A percentile compares a stretch with the other conserved stretches of the same genome.
Conservation (phyloP, 345 rosid species). For the Fremontodendron californicum region DNA sequence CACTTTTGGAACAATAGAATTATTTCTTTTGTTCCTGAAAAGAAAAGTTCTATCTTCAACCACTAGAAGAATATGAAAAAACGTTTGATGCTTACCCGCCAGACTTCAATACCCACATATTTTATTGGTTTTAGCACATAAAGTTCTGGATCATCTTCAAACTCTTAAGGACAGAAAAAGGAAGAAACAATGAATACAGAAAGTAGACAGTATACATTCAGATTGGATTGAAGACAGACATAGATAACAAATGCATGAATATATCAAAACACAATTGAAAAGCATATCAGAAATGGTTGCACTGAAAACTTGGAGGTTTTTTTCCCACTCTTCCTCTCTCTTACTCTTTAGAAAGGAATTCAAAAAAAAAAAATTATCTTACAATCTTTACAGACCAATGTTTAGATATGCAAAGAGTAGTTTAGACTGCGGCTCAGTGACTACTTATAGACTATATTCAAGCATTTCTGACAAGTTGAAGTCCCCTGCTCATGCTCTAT, state of each 20-base stretch:
- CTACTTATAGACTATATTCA: slow-evolving; percentile 1
- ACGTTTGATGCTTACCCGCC: slow-evolving; percentile 61
- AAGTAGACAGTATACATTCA: background rate
- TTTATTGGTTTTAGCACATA: slow-evolving; percentile 81
- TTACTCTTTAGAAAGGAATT: background rate
- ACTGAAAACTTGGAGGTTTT: background rate
- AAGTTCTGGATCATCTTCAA: slow-evolving; percentile 97
- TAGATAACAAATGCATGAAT: background rate
- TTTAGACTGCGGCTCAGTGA: background rate
- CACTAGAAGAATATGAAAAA: background rate
- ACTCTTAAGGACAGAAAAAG: slow-evolving; percentile 46
- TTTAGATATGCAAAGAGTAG: background rate
- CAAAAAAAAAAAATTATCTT: background rate
- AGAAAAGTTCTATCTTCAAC: background rate
- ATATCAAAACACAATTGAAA: background rate
- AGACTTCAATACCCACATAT: slow-evolving; percentile 90
- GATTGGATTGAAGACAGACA: background rate
- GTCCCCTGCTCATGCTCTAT: background rate
- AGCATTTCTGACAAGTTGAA: background rate
- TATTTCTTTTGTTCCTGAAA: slow-evolving; percentile 2
- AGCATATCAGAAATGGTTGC: background rate
- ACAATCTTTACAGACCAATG: background rate
- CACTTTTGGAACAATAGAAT: background rate
- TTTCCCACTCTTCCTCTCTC: background rate
- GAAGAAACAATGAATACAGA: background rate